phyloP scores from a whole-genome alignment of 208 protist species.

The Strigomonas culicis region DNA sequence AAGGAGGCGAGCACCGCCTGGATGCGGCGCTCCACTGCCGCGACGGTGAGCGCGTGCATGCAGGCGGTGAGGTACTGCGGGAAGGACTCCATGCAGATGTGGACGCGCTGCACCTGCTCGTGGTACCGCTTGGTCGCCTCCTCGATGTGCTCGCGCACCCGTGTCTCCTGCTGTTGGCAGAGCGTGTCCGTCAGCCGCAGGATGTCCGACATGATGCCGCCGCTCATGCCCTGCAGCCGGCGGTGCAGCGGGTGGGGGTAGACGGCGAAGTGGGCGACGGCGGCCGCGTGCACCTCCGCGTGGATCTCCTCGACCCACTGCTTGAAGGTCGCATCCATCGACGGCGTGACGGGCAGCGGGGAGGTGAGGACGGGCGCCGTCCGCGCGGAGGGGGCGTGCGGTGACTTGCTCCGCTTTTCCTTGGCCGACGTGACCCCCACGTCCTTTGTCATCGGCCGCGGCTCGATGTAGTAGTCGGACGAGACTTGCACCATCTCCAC shows the following conservation, averaged over 20 bases:
- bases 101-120: constrained; percentile 66
- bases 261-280: constrained; percentile 39
- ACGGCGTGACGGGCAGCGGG: constrained; percentile 31
- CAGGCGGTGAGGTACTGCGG: constrained; percentile 42
- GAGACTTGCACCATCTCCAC: constrained; percentile 59
- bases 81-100: constrained; percentile 37
- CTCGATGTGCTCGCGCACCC: constrained; percentile 32
- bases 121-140: constrained; percentile 43
- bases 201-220: constrained; percentile 38
- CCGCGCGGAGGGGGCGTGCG: constrained; percentile 1
- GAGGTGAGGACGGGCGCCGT: constrained; percentile 16
- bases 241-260: constrained; percentile 41
- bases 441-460: constrained; percentile 18
- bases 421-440: constrained; percentile 3
- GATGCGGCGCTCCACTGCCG: constrained; percentile 45
- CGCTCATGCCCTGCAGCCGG: constrained; percentile 40
- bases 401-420: neutral
- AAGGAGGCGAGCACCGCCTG: constrained; percentile 46
- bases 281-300: constrained; percentile 21
- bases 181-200: constrained; percentile 23
- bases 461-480: constrained; percentile 63
- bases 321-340: constrained; percentile 34
- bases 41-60: constrained; percentile 36
- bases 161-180: constrained; percentile 44
- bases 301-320: constrained; percentile 35